These are phyloP conservation scores for Aspergillus campestris DNA, from an alignment of 495 filamentous ascomycete genomes.

Conservation along the genomic window DNA sequence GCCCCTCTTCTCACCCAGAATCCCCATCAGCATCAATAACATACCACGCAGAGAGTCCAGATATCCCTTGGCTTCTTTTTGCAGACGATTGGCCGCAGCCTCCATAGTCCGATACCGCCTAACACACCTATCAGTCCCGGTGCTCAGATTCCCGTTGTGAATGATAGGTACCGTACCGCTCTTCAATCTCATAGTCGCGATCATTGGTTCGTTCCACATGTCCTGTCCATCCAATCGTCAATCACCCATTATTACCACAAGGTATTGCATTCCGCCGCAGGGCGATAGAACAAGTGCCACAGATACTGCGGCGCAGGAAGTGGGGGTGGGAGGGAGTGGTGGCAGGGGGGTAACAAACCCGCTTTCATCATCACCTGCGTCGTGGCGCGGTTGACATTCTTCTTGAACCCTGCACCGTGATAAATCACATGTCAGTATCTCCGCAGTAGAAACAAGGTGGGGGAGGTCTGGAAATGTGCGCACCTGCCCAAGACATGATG, in stretches of 20 bases:
- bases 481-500: constrained; percentile 62
- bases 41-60: constrained; percentile 88
- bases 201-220: constrained; percentile 98
- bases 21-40: constrained; percentile 1
- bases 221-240: constrained; percentile 35
- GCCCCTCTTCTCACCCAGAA: neutral
- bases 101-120: constrained; percentile 96
- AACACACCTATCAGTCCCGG: constrained; percentile 9
- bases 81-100: constrained; percentile 77
- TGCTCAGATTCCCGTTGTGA: neutral
- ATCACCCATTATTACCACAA: too few relatives aligned
- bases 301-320: neutral
- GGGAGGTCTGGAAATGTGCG: constrained; percentile 3
- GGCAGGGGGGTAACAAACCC: constrained; percentile 40
- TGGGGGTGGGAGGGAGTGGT: constrained; percentile 3
- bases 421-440: constrained; percentile 3
- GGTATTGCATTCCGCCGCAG: too few relatives aligned
- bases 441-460: neutral
- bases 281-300: too few relatives aligned
- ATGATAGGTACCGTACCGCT: constrained; percentile 50
- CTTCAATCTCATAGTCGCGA: constrained; percentile 96
- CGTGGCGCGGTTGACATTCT: constrained; percentile 95
- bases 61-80: constrained; percentile 97
- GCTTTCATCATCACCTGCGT: constrained; percentile 99
- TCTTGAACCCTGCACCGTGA: constrained; percentile 74